Evolutionary conservation across 2,329 filamentous ascomycete genomes (phyloP), one percentile per base, ranked within the genome.

Genomic region (Colletotrichum lupini): DNA sequence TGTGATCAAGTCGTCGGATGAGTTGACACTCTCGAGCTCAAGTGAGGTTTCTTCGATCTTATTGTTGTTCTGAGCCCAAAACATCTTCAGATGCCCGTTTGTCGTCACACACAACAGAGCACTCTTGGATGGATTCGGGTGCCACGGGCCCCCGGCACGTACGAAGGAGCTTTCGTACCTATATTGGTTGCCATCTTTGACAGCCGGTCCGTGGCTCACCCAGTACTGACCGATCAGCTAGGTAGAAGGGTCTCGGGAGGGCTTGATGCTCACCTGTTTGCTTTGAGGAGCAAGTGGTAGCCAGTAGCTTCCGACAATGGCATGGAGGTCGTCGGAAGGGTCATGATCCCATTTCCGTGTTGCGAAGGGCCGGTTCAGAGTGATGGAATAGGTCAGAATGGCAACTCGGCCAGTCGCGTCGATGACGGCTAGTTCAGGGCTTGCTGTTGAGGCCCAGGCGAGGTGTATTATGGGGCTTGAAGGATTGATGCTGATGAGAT

Each of bases 261-360:
- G n/a, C 22, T 7, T 7, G 6, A 9, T 28, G 65, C 76, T 61
- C 76, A 83, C 84, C 78, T 86, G 82, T 76, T 83, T 82, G 77
- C 80, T 80, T n/a, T 79, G 78, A 4, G 88, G 86, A 32, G 88
- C 84, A 28, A 92, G 86, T n/a, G 87, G 85, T 67, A 98, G 86
- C 97, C 97, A 99, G 82, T 94, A 93, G 80, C 95, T 89, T 4
- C 96, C 97, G 7, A 97, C 94, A 5, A 97, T 86, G 62, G 92
- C 90, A 76, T 93, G 91, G 49, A 94, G 86, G 80, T 97, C 94
- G 77, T 95, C 93, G 66, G 92, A 85, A 2, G 89, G 83, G 78
- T 96, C 95, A n/a, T 86, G 82, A 28, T 92, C 88, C 82, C 91
- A 92, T 68, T 87, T 88, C 55, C 92, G 89, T 62, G 87, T 87